A percentile compares a stretch with the other conserved stretches of the same genome.
Evolutionary conservation across 768 basidiomycete genomes (phyloP).

Genomic region (Tubosaeta sp.): DNA sequence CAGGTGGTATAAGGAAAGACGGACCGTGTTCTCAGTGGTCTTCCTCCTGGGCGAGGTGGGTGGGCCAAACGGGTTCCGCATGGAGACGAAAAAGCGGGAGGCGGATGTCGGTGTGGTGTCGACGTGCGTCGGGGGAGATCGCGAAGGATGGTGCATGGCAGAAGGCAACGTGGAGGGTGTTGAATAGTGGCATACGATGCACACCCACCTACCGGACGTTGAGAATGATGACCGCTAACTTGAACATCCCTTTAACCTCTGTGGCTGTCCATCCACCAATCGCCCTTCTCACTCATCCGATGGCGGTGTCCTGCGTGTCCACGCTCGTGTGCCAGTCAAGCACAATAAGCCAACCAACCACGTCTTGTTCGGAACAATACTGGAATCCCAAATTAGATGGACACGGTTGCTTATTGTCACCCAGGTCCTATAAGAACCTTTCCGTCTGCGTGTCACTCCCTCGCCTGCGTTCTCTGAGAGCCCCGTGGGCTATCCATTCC

Average conservation of each 20-base stretch:
- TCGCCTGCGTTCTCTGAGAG: constrained; percentile 21
- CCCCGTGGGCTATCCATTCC: constrained; percentile 18
- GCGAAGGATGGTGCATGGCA: constrained; percentile 14
- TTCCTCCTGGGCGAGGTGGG: constrained; percentile 20
- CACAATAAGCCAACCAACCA: not conserved
- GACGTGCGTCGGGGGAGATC: constrained; percentile 11
- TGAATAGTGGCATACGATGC: not conserved
- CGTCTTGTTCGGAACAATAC: not conserved
- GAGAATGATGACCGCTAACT: not conserved
- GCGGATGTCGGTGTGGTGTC: constrained; percentile 16
- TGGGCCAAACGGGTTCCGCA: constrained; percentile 27
- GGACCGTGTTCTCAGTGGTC: constrained; percentile 13
- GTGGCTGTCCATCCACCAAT: constrained; percentile 2
- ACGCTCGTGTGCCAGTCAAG: not conserved
- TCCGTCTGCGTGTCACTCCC: not conserved
- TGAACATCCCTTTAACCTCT: not conserved
- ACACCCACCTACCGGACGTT: not conserved
- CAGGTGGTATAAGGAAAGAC: constrained; percentile 4
- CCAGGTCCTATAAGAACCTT: constrained; percentile 17
- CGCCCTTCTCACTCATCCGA: not conserved
- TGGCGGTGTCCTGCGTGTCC: not conserved
- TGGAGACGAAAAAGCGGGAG: constrained; percentile 28
- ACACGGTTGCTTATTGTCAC: constrained; percentile 12
- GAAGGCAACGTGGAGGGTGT: constrained; percentile 2
- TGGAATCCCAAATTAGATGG: constrained; percentile 14